These are phyloP conservation scores for Alopecurus myosuroides DNA, from an alignment of 176 grass and related monocot genomes.

Conservation along the genomic window DNA sequence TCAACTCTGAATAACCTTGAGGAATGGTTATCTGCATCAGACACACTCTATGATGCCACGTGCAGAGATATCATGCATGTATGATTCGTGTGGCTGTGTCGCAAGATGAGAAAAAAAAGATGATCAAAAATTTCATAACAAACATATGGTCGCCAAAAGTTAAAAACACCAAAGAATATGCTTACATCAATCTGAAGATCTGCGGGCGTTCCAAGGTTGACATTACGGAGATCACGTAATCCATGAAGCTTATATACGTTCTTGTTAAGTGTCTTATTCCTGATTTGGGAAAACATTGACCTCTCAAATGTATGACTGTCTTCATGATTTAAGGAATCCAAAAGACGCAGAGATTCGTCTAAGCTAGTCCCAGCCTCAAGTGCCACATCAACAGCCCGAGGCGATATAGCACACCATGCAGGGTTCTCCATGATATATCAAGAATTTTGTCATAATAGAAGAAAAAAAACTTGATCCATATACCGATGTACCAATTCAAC, in stretches of 20 bases:
- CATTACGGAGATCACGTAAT: conserved; percentile 42
- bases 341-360: conserved; percentile 47
- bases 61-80: too few relatives aligned
- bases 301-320: conserved; percentile 23
- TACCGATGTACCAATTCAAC: too few relatives aligned
- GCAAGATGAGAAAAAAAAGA: neutral
- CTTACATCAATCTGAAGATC: conserved; percentile 77
- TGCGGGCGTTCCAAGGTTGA: conserved; percentile 51
- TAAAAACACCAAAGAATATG: neutral
- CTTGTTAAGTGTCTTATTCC: too few relatives aligned
- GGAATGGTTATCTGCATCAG: too few relatives aligned
- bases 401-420: conserved; percentile 41
- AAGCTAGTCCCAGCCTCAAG: conserved; percentile 16
- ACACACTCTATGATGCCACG: too few relatives aligned
- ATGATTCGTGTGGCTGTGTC: too few relatives aligned
- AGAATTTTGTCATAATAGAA: too few relatives aligned
- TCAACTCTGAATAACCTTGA: neutral
- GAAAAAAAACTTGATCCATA: too few relatives aligned
- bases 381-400: conserved; percentile 27
- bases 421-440: too few relatives aligned
- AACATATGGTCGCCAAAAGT: neutral
- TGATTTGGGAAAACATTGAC: conserved; percentile 27
- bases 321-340: conserved; percentile 44
- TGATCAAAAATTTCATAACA: conserved; percentile 1
- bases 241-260: neutral